phyloP scores from a whole-genome alignment of 2,329 filamentous ascomycete genomes.

The Scedosporium minutisporum region DNA sequence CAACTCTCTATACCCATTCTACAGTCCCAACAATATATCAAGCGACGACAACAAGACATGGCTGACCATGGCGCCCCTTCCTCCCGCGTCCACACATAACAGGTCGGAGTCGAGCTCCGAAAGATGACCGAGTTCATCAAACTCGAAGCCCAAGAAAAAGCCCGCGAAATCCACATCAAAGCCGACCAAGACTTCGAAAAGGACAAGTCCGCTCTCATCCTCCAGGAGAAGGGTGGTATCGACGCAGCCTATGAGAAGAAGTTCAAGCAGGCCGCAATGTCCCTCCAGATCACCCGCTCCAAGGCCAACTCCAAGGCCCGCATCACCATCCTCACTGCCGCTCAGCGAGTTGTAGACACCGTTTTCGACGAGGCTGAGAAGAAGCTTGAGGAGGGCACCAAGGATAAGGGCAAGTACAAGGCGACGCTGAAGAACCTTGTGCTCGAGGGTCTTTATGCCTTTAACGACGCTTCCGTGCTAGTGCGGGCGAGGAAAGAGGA shows the following conservation, averaged over 20 bases:
- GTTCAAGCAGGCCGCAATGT: conserved; percentile 97
- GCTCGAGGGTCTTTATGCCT: conserved; percentile 80
- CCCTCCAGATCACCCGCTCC: conserved; percentile 95
- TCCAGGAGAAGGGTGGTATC: conserved; percentile 87
- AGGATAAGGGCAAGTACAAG: conserved; percentile 68
- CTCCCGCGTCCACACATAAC: conserved; percentile 12
- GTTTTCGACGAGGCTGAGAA: conserved; percentile 76
- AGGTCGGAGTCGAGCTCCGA: conserved; percentile 97
- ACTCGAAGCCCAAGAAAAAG: conserved; percentile 95
- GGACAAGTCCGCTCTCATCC: conserved; percentile 97
- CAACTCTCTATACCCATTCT: not conserved
- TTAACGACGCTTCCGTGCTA: conserved; percentile 69
- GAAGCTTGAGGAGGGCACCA: conserved; percentile 55
- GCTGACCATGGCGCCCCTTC: too few species aligned
- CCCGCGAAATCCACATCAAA: conserved; percentile 94
- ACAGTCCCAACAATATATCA: not conserved
- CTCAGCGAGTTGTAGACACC: conserved; percentile 82
- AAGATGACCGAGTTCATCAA: conserved; percentile 99
- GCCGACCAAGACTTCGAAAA: conserved; percentile 98
- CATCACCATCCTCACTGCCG: conserved; percentile 74
- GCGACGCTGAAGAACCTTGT: conserved; percentile 68
- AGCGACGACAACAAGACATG: too few species aligned
- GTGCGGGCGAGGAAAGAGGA: conserved; percentile 75
- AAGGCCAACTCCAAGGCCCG: conserved; percentile 94
- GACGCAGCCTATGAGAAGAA: conserved; percentile 95